These are phyloP conservation scores for Gypsophila paniculata DNA, from an alignment of 179 eudicot species.

Conservation along the genomic window DNA sequence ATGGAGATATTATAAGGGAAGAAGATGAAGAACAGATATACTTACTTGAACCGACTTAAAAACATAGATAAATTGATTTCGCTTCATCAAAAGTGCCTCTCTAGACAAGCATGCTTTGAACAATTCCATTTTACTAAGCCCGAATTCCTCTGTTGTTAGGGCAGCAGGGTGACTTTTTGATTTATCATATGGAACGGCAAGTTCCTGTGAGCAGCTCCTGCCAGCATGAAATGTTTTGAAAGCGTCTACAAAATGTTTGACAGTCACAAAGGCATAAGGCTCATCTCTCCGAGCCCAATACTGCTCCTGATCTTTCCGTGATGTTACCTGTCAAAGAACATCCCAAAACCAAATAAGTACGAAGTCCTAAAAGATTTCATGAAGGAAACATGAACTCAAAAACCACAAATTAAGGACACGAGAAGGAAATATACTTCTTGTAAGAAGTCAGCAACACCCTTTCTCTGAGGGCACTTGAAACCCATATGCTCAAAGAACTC, in stretches of 20 bases:
- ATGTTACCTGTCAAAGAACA: slow-evolving; percentile 47
- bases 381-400: not conserved
- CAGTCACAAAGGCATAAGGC: slow-evolving; percentile 46
- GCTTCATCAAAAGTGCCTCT: slow-evolving; percentile 62
- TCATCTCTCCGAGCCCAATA: slow-evolving; percentile 46
- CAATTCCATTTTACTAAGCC: slow-evolving; percentile 53
- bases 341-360: slow-evolving; percentile 12
- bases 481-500: slow-evolving; percentile 80
- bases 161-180: slow-evolving; percentile 63
- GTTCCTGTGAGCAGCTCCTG: slow-evolving; percentile 43
- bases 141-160: slow-evolving; percentile 53
- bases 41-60: slow-evolving; percentile 51
- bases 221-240: slow-evolving; percentile 62
- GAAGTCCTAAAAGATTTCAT: not conserved
- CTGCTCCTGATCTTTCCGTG: slow-evolving; percentile 63
- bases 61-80: slow-evolving; percentile 52
- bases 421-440: slow-evolving; percentile 51
- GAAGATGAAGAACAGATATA: not conserved
- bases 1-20: not conserved
- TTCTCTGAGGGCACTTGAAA: slow-evolving; percentile 79
- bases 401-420: not conserved
- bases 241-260: slow-evolving; percentile 51
- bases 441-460: slow-evolving; percentile 78
- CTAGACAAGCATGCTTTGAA: slow-evolving; percentile 57
- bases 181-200: slow-evolving; percentile 53